Conservation (phyloP, 179 eudicot species). For the Silene noctiflora region DNA sequence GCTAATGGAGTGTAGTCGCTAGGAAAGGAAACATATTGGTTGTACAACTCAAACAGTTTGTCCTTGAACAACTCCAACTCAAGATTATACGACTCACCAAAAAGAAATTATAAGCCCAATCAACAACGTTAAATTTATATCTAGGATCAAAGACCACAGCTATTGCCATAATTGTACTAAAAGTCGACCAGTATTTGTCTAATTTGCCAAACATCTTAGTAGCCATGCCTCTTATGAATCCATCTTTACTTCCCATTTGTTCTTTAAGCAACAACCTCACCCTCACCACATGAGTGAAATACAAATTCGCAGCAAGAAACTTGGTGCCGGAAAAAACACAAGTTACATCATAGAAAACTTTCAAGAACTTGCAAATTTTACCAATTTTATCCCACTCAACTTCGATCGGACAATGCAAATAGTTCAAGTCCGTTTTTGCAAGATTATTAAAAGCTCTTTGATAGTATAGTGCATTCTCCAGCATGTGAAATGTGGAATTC, state of each 20-base stretch:
- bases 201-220: background rate
- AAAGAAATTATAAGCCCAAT: too few species aligned
- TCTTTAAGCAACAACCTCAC: background rate
- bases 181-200: background rate
- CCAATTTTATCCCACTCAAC: conserved; percentile 16
- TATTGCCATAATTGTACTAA: background rate
- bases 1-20: background rate
- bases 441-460: conserved; percentile 4
- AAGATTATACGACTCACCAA: background rate
- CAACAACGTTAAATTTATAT: background rate
- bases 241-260: background rate
- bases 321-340: background rate
- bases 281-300: background rate
- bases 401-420: background rate
- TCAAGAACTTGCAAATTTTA: background rate
- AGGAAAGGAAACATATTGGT: background rate
- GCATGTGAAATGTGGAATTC: conserved; percentile 14
- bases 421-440: background rate
- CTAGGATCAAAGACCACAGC: background rate
- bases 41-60: too few species aligned
- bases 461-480: conserved; percentile 11
- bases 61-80: background rate
- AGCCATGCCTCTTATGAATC: background rate
- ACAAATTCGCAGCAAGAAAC: background rate
- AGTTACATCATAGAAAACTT: background rate